Conservation (phyloP, 768 basidiomycete genomes). For the Ephemerocybe angulata region DNA sequence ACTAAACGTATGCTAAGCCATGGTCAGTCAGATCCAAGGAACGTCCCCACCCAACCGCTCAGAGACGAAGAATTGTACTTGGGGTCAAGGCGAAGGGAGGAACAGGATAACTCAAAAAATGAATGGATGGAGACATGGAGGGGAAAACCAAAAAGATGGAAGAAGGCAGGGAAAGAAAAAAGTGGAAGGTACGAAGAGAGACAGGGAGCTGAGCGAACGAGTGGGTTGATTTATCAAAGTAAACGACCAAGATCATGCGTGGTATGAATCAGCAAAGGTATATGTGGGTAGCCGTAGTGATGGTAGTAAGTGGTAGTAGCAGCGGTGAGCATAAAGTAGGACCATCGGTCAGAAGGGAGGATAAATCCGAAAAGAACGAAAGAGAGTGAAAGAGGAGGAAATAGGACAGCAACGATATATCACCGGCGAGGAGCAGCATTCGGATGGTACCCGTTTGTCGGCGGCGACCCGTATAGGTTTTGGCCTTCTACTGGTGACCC, state of each 20-base stretch:
- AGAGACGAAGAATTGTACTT: too few species aligned
- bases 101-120: background rate
- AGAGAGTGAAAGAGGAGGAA: background rate
- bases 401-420: background rate
- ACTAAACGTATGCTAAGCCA: background rate
- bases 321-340: background rate
- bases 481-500: background rate
- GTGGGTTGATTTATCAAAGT: background rate
- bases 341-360: background rate
- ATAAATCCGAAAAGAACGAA: background rate
- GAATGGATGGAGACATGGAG: background rate
- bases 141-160: background rate
- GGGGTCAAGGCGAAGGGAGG: too few species aligned
- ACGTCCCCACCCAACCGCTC: too few species aligned
- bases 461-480: background rate
- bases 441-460: background rate
- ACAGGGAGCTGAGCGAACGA: background rate
- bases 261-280: constrained; percentile 7
- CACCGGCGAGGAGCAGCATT: background rate
- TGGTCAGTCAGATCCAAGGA: background rate
- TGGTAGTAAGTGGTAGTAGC: background rate
- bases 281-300: background rate
- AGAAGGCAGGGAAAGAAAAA: background rate
- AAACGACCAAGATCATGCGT: background rate
- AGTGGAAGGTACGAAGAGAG: background rate